Evolutionary conservation across 2,329 filamentous ascomycete genomes (phyloP).

Genomic region (Xylariales sp.): DNA sequence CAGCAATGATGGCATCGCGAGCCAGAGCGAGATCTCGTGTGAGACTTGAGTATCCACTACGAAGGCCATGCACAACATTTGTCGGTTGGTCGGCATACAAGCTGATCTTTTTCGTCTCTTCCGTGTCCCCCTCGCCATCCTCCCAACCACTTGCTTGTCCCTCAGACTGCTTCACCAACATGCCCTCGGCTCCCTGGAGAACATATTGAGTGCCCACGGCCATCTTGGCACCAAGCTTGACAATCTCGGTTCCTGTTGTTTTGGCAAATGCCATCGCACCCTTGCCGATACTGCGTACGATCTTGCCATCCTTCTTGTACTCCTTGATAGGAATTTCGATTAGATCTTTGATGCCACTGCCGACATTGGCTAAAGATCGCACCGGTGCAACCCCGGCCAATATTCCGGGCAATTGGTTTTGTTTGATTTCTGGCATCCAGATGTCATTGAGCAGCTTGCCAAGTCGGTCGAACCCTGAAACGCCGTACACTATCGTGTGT

Average conservation of each 20-base stretch:
- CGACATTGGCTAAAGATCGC: slow-evolving; percentile 87
- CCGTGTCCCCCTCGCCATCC: slow-evolving; percentile 59
- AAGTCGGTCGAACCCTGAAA: slow-evolving; percentile 84
- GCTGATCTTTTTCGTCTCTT: slow-evolving; percentile 75
- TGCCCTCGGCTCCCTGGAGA: slow-evolving; percentile 80
- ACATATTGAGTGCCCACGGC: slow-evolving; percentile 94
- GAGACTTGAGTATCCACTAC: slow-evolving; percentile 76
- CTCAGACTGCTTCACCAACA: slow-evolving; percentile 52
- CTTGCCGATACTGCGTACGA: slow-evolving; percentile 88
- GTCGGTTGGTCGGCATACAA: slow-evolving; percentile 93
- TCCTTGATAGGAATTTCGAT: slow-evolving; percentile 87
- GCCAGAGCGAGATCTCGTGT: slow-evolving; percentile 84
- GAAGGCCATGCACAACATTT: slow-evolving; percentile 79
- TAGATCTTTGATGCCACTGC: slow-evolving; percentile 79
- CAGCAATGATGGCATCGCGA: slow-evolving; percentile 87
- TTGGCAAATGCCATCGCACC: slow-evolving; percentile 86
- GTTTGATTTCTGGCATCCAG: slow-evolving; percentile 91
- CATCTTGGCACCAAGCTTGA: slow-evolving; percentile 89
- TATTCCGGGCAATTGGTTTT: slow-evolving; percentile 83
- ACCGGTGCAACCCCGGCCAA: slow-evolving; percentile 86
- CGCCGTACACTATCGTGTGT: slow-evolving; percentile 88
- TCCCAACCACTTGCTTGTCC: slow-evolving; percentile 43
- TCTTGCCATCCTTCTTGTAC: slow-evolving; percentile 88
- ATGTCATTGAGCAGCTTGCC: slow-evolving; percentile 90
- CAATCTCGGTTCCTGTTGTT: slow-evolving; percentile 90